phyloP scores from a whole-genome alignment of 257 asterid genomes.

The Pogostemon cablin region DNA sequence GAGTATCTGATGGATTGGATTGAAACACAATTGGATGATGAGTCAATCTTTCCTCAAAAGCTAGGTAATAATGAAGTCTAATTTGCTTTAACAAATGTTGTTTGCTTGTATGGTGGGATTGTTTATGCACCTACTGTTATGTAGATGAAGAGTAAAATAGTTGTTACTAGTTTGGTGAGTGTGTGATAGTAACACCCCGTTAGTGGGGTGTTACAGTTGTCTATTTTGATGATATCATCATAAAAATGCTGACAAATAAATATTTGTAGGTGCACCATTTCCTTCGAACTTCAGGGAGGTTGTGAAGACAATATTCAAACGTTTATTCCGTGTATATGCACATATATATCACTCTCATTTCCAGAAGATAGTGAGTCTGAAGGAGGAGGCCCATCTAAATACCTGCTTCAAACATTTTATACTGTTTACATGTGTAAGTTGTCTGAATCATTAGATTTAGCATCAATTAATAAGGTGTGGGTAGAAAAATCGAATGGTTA shows the following conservation, averaged over 20 bases:
- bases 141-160: neutral
- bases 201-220: constrained; percentile 21
- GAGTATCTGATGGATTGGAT: constrained; percentile 61
- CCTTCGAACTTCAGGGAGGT: constrained; percentile 79
- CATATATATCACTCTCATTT: constrained; percentile 84
- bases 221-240: neutral
- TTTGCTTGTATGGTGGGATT: neutral
- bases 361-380: constrained; percentile 78
- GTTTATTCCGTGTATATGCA: constrained; percentile 83
- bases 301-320: constrained; percentile 81
- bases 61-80: constrained; percentile 51
- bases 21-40: constrained; percentile 59
- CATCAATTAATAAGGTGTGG: neutral
- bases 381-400: constrained; percentile 91
- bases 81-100: constrained; percentile 4
- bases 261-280: constrained; percentile 76
- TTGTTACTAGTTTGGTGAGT: too few relatives aligned
- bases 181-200: neutral
- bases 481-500: too few relatives aligned
- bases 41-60: constrained; percentile 53
- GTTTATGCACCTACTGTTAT: neutral
- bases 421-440: constrained; percentile 71
- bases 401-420: constrained; percentile 89
- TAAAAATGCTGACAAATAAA: constrained; percentile 30
- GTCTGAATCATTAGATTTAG: neutral